Evolutionary conservation across 2,329 filamentous ascomycete genomes (phyloP), one percentile per base, ranked within the genome.

Genomic region (Fusarium begoniae): DNA sequence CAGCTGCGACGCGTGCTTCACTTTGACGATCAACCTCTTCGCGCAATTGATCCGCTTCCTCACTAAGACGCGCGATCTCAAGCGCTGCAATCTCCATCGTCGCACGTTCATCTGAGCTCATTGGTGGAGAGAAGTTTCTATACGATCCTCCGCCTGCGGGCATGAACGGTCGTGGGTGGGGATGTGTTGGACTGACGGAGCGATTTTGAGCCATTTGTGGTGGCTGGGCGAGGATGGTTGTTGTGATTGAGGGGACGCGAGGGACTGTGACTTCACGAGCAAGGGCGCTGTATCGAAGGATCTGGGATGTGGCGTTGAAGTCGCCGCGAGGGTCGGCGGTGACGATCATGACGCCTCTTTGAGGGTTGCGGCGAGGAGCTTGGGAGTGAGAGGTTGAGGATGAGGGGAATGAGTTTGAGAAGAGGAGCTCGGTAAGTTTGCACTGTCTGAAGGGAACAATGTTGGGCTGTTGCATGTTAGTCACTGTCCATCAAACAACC

Each of bases 251-350:
- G 1, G 95, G 95, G 13, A 97, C 90, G 10, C 96, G 92, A 11
- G 95, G 95, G 3, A 98, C 94, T 0, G 96, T 97, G 17, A 98
- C 93, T 83, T 98, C 96, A 26, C 95, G 91, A 0, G 96, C 96
- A 9, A 99, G 88, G 2, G 96, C 96, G 28, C 94, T 96, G 83
- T 99, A 99, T 24, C 96, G 92, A 4, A 99, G 87, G 70, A 99
- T 98, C 80, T 98, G 96, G 10, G 94, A 97, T 0, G 96, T 99
- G 18, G 96, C 95, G 80, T 98, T 98, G 85, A 95, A 98, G 82
- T 99, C 96, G 43, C 96, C 96, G 18, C 93, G 84, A 0, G 96
- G 94, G 79, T 99, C 96, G 7, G 96, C 96, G 0, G 96, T 98
- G 22, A 98, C 96, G 64, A 99, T 93, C 95, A 99, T 98, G 77